Conservation (phyloP, 129 eudicot species). For the Tagetes erecta region DNA sequence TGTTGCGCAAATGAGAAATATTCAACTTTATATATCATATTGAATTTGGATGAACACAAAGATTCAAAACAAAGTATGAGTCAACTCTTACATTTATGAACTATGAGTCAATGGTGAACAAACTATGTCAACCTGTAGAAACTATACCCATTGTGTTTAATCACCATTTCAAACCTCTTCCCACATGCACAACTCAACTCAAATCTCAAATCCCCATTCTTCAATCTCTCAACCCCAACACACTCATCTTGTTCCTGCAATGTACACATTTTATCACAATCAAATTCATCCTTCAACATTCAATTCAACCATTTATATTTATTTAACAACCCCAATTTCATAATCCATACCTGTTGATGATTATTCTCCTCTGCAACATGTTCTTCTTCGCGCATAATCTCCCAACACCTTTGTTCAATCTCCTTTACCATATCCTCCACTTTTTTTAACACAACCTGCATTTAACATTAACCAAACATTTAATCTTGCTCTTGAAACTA, state of each 20-base stretch:
- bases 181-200: slow-evolving; percentile 27
- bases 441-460: neutral
- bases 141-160: slow-evolving; percentile 22
- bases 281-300: neutral
- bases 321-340: neutral
- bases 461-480: too few species aligned
- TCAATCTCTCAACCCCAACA: slow-evolving; percentile 19
- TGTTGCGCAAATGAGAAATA: too few species aligned
- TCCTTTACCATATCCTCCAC: slow-evolving; percentile 19
- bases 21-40: too few species aligned
- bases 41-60: too few species aligned
- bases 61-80: neutral
- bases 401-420: slow-evolving; percentile 27
- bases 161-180: slow-evolving; percentile 15
- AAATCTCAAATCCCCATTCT: slow-evolving; percentile 21
- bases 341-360: neutral
- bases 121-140: slow-evolving; percentile 24
- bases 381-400: slow-evolving; percentile 7
- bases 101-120: neutral
- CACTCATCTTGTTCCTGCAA: slow-evolving; percentile 22
- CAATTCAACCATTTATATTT: too few species aligned
- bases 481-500: too few species aligned
- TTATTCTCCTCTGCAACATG: slow-evolving; percentile 1
- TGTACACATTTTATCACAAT: neutral
- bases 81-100: too few species aligned